Evolutionary conservation across 768 basidiomycete species (phyloP), one percentile per base, ranked within the genome.

Genomic region (Suillus brevipes): DNA sequence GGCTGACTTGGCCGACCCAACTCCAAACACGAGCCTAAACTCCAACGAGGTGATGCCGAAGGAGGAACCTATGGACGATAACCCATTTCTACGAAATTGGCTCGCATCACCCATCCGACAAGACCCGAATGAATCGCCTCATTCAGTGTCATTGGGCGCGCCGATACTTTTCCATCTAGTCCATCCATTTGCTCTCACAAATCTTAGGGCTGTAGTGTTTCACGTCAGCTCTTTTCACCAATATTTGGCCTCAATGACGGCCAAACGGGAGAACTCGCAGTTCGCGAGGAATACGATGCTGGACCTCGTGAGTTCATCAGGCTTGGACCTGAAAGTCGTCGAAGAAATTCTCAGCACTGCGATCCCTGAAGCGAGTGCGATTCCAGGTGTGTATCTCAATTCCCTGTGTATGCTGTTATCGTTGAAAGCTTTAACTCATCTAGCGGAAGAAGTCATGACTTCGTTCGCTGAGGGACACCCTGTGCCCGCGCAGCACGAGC

Each of bases 401-500:
- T 42, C 16, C 4, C 62, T 25, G 2, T 42, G 23, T 38, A 4
- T 42, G 9, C 10, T 12, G 18, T 14, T 4, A 9, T n/a, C n/a
- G n/a, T 18, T 64, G n/a, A 63, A 68, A 64, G 63, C 66, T 59
- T 50, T 36, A n/a, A n/a, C n/a, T n/a, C n/a, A n/a, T n/a, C 64
- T 66, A 91, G 90, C 70, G 56, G 79, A 83, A 31, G 85, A 85
- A 28, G 77, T 81, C 36, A 82, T 82, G 67, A 74, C 76, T 65
- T 84, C 85, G 59, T 74, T 93, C 47, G 84, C 84, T n/a, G 77
- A 78, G n/a, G 90, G 89, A 69, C 80, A 82, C 45, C 89, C 89
- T 0, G 79, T 81, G 18, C 76, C 79, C 4, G 68, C 79, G 4
- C 83, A 89, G 74, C 70, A 79, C 56, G 70, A 75, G 3, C 69